Base-by-base conservation (phyloP, 2,329 filamentous ascomycete species). In the Aspergillus carbonarius region DNA sequence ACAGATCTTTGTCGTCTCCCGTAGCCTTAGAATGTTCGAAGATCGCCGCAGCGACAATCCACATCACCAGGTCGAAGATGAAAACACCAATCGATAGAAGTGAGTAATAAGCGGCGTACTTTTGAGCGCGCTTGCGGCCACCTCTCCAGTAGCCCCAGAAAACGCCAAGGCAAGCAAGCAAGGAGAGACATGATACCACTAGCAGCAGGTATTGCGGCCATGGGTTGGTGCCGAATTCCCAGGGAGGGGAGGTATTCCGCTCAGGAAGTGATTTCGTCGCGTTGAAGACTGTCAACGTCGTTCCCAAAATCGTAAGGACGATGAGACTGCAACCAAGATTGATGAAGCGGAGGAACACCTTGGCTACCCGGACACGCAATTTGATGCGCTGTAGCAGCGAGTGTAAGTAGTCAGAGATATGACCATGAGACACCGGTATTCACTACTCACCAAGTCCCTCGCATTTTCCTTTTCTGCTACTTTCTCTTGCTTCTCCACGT, bases 291-390 rank as follows among this genome's bases (percentile, higher is more conserved):
- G 87, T 81, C 71, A 99, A 91, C 3, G 91, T 92, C n/a, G 91
- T 85, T 13, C 90, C 88, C 55, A 99, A 81, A 85, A 99, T 93
- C 62, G 92, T 83, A 58, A 99, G 84, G 65, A 99, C 91, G 73
- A 99, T 97, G 60, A 98, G 83, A 75, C 91, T 93, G 82, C 95
- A 99, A 76, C 91, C 92, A 77, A 99, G 98, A 83, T 93, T 97
- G 78, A 98, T 90, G 57, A 92, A 89, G 65, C 95, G 89, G n/a
- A 99, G 87, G 62, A 96, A 86, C 68, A 98, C 88, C 81, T 99
- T 99, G 67, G 93, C 95, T 76, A 98, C 83, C 48, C 95, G 88
- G 34, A 98, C 93, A 66, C 92, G 87, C 35, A 88, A 88, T 80
- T 97, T 98, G 75, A 96, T 86, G 88, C 90, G 96, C 93, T 96